These are phyloP conservation scores for Neonectria magnoliae DNA, from an alignment of 2,329 filamentous ascomycete species.

Conservation along the genomic window DNA sequence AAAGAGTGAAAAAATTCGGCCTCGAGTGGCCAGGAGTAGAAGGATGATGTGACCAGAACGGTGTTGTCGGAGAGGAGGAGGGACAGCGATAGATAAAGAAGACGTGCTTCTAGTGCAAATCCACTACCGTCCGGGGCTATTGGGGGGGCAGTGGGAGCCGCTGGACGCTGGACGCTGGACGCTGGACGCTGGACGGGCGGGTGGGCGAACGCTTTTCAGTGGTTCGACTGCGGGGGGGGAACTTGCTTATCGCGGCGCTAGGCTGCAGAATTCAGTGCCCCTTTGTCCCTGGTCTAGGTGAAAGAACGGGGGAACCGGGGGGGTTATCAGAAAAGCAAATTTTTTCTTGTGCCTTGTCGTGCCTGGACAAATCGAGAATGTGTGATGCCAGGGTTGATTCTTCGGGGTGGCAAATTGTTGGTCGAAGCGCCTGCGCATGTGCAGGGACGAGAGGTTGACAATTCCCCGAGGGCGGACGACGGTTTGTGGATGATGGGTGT, in stretches of 20 bases:
- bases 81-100: conserved; percentile 28
- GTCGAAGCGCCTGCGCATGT: conserved; percentile 39
- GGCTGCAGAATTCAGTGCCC: conserved; percentile 36
- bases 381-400: conserved; percentile 41
- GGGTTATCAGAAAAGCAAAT: conserved; percentile 24
- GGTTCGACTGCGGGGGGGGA: conserved; percentile 42
- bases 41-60: conserved; percentile 35
- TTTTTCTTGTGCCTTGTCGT: conserved; percentile 38
- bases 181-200: conserved; percentile 9
- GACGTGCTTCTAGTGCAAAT: conserved; percentile 27
- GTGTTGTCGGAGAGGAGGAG: conserved; percentile 20
- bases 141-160: conserved; percentile 34
- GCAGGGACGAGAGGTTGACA: conserved; percentile 42
- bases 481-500: conserved; percentile 6
- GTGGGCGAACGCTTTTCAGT: conserved; percentile 33
- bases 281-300: conserved; percentile 37
- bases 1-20: conserved; percentile 24
- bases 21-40: conserved; percentile 31
- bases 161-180: conserved; percentile 8
- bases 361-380: conserved; percentile 40
- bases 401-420: conserved; percentile 42
- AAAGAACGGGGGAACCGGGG: conserved; percentile 24
- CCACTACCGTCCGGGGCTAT: conserved; percentile 20
- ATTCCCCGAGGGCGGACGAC: conserved; percentile 35
- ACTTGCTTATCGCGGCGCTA: conserved; percentile 34